These are phyloP conservation scores for Yarrowia sp. DNA, from an alignment of 805 yeast species.

Conservation along the genomic window DNA sequence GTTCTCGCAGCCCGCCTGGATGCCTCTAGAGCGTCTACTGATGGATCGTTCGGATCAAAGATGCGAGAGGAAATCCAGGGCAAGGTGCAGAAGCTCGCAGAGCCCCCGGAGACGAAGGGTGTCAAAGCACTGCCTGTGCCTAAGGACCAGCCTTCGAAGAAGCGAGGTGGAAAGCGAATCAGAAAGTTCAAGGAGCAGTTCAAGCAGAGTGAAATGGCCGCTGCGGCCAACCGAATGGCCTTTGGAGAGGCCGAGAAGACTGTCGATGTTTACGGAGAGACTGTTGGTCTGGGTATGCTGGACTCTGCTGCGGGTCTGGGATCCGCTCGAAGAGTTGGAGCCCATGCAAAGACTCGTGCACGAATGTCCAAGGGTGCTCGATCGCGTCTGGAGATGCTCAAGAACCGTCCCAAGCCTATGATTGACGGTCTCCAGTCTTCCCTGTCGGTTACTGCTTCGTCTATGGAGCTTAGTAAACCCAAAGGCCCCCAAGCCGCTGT, in stretches of 20 bases:
- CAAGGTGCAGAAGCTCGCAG: slow-evolving; percentile 66
- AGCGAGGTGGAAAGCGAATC: slow-evolving; percentile 79
- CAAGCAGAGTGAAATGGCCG: slow-evolving; percentile 74
- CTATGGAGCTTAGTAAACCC: slow-evolving; percentile 19
- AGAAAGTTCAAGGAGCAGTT: slow-evolving; percentile 79
- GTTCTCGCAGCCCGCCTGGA: slow-evolving; percentile 84
- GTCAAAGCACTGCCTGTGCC: slow-evolving; percentile 73
- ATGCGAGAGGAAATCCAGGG: slow-evolving; percentile 59
- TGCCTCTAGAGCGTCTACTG: slow-evolving; percentile 44
- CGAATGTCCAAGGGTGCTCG: slow-evolving; percentile 52
- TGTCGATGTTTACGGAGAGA: slow-evolving; percentile 67
- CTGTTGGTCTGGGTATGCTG: slow-evolving; percentile 74
- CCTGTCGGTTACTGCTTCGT: background rate
- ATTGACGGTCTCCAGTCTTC: slow-evolving; percentile 22
- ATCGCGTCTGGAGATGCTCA: slow-evolving; percentile 2
- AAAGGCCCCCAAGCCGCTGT: background rate
- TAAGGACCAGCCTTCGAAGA: slow-evolving; percentile 69
- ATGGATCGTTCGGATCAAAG: slow-evolving; percentile 55
- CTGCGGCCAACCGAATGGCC: slow-evolving; percentile 78
- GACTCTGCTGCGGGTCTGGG: slow-evolving; percentile 35
- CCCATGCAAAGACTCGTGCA: slow-evolving; percentile 52
- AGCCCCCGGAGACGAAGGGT: slow-evolving; percentile 68
- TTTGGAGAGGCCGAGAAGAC: slow-evolving; percentile 75
- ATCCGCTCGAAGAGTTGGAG: slow-evolving; percentile 32
- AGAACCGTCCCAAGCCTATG: slow-evolving; percentile 16